A percentile compares a stretch with the other conserved stretches of the same genome.
Evolutionary conservation across 2,329 filamentous ascomycete genomes (phyloP).

Genomic region (Pochonia chlamydosporia): DNA sequence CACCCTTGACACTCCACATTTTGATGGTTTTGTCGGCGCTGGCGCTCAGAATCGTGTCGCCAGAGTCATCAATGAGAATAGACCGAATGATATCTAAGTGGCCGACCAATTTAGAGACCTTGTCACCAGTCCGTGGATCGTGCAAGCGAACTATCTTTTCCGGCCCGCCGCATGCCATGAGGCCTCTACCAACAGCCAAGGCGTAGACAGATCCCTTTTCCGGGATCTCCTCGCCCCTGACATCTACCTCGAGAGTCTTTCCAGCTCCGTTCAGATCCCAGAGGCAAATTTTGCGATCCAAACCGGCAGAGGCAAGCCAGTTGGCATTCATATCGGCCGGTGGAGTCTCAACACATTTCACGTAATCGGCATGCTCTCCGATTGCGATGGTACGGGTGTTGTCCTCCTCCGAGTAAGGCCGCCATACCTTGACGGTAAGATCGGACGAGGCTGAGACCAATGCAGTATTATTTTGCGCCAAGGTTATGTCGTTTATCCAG

Average conservation of each 20-base stretch:
- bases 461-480: slow-evolving; percentile 71
- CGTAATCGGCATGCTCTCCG: slow-evolving; percentile 91
- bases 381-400: slow-evolving; percentile 59
- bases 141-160: slow-evolving; percentile 90
- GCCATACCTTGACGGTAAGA: slow-evolving; percentile 87
- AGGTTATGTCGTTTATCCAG: slow-evolving; percentile 90
- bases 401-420: slow-evolving; percentile 59
- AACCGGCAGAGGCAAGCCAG: slow-evolving; percentile 90
- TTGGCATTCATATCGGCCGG: slow-evolving; percentile 52
- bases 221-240: slow-evolving; percentile 71
- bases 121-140: slow-evolving; percentile 82
- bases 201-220: slow-evolving; percentile 97
- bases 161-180: slow-evolving; percentile 87
- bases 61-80: slow-evolving; percentile 81
- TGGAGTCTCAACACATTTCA: slow-evolving; percentile 86
- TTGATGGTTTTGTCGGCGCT: slow-evolving; percentile 97
- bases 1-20: slow-evolving; percentile 92
- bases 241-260: slow-evolving; percentile 80
- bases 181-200: slow-evolving; percentile 69
- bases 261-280: slow-evolving; percentile 91
- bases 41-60: slow-evolving; percentile 87
- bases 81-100: slow-evolving; percentile 93
- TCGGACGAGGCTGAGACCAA: slow-evolving; percentile 91
- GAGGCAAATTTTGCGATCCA: slow-evolving; percentile 85
- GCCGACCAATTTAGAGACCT: slow-evolving; percentile 92